Evolutionary conservation across 495 filamentous ascomycete genomes (phyloP), one percentile per base, ranked within the genome.

Genomic region (Chaetomium cochliodes): DNA sequence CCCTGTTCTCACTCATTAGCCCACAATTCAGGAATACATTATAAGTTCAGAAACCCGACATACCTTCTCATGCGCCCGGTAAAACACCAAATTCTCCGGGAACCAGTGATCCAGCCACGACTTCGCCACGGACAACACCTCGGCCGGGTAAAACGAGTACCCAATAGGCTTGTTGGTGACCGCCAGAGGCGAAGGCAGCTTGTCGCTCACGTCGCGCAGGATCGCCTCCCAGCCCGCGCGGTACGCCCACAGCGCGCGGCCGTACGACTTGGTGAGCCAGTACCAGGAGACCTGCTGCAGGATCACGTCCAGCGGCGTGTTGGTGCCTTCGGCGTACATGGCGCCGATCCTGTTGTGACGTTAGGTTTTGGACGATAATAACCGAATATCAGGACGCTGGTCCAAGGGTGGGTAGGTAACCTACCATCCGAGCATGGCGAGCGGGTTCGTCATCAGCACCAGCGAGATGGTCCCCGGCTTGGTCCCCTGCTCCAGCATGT

Each of bases 351-450:
- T 52, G 23, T 11, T 11, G 13, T 15, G 23, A 26, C 22, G 49
- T 52, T 8, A 26, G 49, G n/a, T n/a, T 16, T 6, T 23, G 8
- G 8, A 13, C 3, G 44, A 6, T 3, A n/a, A 22, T 20, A 22
- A n/a, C n/a, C n/a, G n/a, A n/a, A n/a, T 25, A 22, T 23, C 20
- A 50, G 23, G 6, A n/a, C n/a, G 20, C 16, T 4, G 7, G 44
- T 18, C 15, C 16, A n/a, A 22, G n/a, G n/a, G n/a, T n/a, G n/a
- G n/a, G n/a, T n/a, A 5, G 18, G 1, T 11, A 18, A 50, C 18
- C 20, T 20, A 87, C 87, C 88, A 91, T 41, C 85, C 81, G 4
- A 91, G 77, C 18, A 90, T 73, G 0, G 86, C 84, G 2, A 91
- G 63, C 1, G 88, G 88, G 56, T 70, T 88, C 0, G 80, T 75